phyloP scores from a whole-genome alignment of 2,329 filamentous ascomycete genomes.

The Diaporthe amygdali region DNA sequence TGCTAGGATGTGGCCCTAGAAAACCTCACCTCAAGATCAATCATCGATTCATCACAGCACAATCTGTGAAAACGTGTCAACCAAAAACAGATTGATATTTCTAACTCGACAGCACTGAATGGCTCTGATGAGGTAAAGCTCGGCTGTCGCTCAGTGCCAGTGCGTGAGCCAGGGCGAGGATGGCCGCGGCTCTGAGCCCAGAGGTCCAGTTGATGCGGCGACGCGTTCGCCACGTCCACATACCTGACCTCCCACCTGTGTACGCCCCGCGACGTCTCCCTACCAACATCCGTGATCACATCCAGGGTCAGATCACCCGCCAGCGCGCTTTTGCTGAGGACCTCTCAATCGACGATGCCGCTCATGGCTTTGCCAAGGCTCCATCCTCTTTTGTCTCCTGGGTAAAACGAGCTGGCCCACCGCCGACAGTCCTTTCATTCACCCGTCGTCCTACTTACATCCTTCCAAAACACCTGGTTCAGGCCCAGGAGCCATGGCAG shows the following conservation, averaged over 20 bases:
- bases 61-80: too few relatives aligned
- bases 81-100: too few relatives aligned
- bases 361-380: background rate
- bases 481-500: conserved; percentile 1
- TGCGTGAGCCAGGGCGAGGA: background rate
- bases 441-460: conserved; percentile 24
- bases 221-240: conserved; percentile 23
- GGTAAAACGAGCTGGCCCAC: conserved; percentile 17
- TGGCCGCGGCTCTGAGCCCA: conserved; percentile 13
- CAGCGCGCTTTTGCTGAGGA: background rate
- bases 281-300: background rate
- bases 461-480: conserved; percentile 8
- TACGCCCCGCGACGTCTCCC: conserved; percentile 14
- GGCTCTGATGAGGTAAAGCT: background rate
- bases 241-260: conserved; percentile 21
- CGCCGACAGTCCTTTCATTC: conserved; percentile 23
- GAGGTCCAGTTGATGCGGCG: conserved; percentile 14
- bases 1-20: background rate
- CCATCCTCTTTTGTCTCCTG: background rate
- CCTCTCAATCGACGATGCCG: too few relatives aligned
- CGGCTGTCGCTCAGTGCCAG: background rate
- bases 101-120: background rate
- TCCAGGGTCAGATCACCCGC: conserved; percentile 5
- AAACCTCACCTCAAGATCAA: background rate
- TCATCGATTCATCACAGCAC: background rate